Evolutionary conservation across 352 stramenopile species (phyloP), one percentile per base, ranked within the genome.

Genomic region (Phytophthora agathidicida): DNA sequence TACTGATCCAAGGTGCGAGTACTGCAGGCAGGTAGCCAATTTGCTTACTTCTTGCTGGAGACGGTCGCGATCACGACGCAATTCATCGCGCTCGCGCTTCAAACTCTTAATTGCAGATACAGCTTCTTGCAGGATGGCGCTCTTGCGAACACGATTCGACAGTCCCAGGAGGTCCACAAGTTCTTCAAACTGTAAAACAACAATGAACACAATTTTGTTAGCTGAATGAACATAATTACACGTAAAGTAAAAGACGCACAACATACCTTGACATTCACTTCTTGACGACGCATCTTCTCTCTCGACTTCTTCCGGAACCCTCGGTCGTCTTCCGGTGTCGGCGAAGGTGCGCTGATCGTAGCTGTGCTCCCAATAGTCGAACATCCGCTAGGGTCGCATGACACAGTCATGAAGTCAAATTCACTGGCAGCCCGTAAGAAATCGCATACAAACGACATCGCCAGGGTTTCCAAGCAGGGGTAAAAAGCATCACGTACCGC

Each of bases 191-290:
- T 89, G 53, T 22, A 28, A 23, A 9, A 24, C 1, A 17, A 45
- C 6, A 32, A 3, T n/a, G 26, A 14, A n/a, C 37, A 31, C 11
- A 43, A 23, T 42, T 23, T 26, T 10, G 35, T 56, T 41, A 69
- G 24, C 17, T 43, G 2, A 52, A 46, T 23, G 20, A 45, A 1
- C 11, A 24, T 36, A 24, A 53, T 17, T 30, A 2, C 7, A 1
- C 14, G 14, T 24, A 9, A 31, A 32, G 30, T 2, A 36, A 43
- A 16, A 32, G 13, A 42, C 22, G 7, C 39, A 10, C 8, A 52
- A n/a, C 50, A 23, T 65, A 89, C 80, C 77, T 89, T 88, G 51
- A 88, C 72, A 54, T 92, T 92, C 35, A 92, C 82, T 57, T 92
- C 82, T 65, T 89, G 82, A 54, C 82, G 75, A 30, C 80, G 71